A percentile compares a stretch with the other conserved stretches of the same genome.
phyloP scores from a whole-genome alignment of 83 land plant genomes.

The Diphasiastrum complanatum region DNA sequence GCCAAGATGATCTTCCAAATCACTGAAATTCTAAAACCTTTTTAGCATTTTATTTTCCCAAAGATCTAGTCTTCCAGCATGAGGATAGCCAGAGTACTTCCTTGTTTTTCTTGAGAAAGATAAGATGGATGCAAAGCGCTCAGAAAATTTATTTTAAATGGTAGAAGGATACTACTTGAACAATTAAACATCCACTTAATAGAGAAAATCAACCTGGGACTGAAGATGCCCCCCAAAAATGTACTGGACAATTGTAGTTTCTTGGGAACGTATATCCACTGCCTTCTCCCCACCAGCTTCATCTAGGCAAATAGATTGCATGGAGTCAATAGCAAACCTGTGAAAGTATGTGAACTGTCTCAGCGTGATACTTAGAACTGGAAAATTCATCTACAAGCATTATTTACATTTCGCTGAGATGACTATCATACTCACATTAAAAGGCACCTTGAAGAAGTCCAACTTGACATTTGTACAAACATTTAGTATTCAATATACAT shows the following conservation, averaged over 20 bases:
- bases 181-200: not conserved
- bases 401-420: not conserved
- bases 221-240: constrained; percentile 93
- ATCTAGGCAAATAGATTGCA: constrained; percentile 72
- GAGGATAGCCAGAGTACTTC: too few relatives aligned
- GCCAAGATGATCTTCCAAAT: too few relatives aligned
- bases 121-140: too few relatives aligned
- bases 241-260: constrained; percentile 70
- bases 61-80: too few relatives aligned
- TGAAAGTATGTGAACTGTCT: not conserved
- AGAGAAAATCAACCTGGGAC: constrained; percentile 50
- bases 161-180: not conserved
- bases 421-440: too few relatives aligned
- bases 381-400: not conserved
- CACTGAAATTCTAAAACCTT: too few relatives aligned
- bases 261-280: constrained; percentile 47
- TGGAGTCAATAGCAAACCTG: constrained; percentile 61
- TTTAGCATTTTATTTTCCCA: too few relatives aligned
- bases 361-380: not conserved
- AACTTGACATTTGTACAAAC: too few relatives aligned
- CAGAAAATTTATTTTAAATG: too few relatives aligned
- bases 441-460: too few relatives aligned
- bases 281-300: constrained; percentile 53
- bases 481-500: not conserved
- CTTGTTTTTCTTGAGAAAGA: too few relatives aligned